Evolutionary conservation across 306 rosid genomes (phyloP).

Genomic region (Mucuna pruriens): DNA sequence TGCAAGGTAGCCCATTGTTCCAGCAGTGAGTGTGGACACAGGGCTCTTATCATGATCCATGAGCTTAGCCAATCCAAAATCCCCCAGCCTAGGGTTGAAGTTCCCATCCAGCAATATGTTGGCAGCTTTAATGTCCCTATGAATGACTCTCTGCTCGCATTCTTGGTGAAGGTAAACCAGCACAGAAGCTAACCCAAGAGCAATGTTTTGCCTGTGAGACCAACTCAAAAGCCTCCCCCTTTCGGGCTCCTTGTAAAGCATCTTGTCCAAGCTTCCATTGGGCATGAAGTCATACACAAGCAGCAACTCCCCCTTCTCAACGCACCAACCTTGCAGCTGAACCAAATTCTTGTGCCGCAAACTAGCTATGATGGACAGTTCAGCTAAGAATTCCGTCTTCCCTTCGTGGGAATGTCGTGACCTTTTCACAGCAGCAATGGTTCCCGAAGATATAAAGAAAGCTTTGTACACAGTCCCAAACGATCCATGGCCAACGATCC

Average conservation of each 20-base stretch:
- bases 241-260: not conserved
- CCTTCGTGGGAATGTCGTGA: not conserved
- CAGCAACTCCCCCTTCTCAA: not conserved
- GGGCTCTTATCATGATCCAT: constrained; percentile 94
- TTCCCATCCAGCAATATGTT: constrained; percentile 63
- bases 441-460: not conserved
- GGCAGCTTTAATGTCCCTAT: constrained; percentile 66
- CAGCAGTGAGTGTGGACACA: constrained; percentile 63
- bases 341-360: constrained; percentile 16
- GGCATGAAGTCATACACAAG: constrained; percentile 2
- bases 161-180: constrained; percentile 14
- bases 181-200: not conserved
- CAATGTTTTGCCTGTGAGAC: not conserved
- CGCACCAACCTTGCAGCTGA: constrained; percentile 14
- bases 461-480: not conserved
- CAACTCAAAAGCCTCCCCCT: not conserved
- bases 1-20: constrained; percentile 14
- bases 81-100: constrained; percentile 50
- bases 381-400: not conserved
- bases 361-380: not conserved
- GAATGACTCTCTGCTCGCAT: not conserved
- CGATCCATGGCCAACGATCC: not conserved
- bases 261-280: constrained; percentile 13
- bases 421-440: constrained; percentile 15
- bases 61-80: constrained; percentile 86